Evolutionary conservation across 129 eudicot species (phyloP).

Genomic region (Chrysanthemum seticuspe): DNA sequence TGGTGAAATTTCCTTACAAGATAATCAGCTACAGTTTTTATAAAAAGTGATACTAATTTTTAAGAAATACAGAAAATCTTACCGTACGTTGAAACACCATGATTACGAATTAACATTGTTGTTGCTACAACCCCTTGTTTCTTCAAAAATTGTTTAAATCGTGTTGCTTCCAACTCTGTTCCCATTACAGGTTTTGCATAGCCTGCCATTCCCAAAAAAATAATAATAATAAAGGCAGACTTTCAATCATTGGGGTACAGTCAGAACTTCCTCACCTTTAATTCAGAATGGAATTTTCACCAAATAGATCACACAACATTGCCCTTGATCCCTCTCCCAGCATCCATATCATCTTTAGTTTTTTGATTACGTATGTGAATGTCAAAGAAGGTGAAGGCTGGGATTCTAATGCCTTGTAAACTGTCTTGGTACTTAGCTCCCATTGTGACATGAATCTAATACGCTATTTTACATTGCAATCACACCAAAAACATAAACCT

Average conservation of each 20-base stretch:
- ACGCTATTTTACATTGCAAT: slow-evolving; percentile 13
- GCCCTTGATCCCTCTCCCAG: slow-evolving; percentile 67
- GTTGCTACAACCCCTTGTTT: too few relatives aligned
- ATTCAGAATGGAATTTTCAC: slow-evolving; percentile 64
- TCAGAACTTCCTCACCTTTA: slow-evolving; percentile 58
- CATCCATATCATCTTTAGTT: slow-evolving; percentile 49
- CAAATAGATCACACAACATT: slow-evolving; percentile 56
- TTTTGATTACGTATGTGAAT: slow-evolving; percentile 67
- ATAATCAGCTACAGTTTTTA: too few relatives aligned
- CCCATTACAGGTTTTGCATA: slow-evolving; percentile 52
- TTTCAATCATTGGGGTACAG: slow-evolving; percentile 77
- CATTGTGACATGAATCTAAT: slow-evolving; percentile 97
- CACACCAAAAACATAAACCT: too few relatives aligned
- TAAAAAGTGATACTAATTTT: too few relatives aligned
- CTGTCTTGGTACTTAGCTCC: slow-evolving; percentile 72
- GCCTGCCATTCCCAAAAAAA: slow-evolving; percentile 4
- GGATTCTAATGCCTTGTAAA: slow-evolving; percentile 67
- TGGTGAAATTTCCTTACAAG: too few relatives aligned
- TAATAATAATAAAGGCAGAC: slow-evolving; percentile 3
- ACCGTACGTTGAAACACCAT: too few relatives aligned
- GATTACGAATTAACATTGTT: too few relatives aligned
- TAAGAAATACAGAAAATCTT: too few relatives aligned
- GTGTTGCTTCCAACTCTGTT: slow-evolving; percentile 69
- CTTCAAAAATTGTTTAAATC: slow-evolving; percentile 63
- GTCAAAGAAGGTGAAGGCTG: slow-evolving; percentile 84